A percentile compares a stretch with the other conserved stretches of the same genome.
These are phyloP conservation scores for Aureobasidium musti DNA, from an alignment of 2,329 filamentous ascomycete genomes.

Conservation along the genomic window DNA sequence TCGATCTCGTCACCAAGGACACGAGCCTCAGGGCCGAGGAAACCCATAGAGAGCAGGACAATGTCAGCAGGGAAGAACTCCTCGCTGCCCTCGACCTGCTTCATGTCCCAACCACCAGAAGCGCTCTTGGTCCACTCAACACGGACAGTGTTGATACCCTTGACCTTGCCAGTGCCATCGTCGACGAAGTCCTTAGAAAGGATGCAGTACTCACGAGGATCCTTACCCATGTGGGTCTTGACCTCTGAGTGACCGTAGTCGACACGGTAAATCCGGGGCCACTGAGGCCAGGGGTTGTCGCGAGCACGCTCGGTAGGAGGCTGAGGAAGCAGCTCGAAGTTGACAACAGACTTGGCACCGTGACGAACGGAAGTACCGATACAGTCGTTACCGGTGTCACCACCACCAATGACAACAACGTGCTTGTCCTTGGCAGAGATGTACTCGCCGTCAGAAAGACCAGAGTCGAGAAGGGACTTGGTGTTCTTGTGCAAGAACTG, in stretches of 20 bases:
- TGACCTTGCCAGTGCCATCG: conserved; percentile 82
- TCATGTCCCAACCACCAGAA: conserved; percentile 96
- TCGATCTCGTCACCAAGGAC: conserved; percentile 86
- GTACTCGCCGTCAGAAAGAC: conserved; percentile 78
- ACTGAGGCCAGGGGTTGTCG: conserved; percentile 98
- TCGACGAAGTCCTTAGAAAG: conserved; percentile 98
- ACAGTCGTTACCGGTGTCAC: conserved; percentile 97
- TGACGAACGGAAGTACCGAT: conserved; percentile 96
- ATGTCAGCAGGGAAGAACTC: conserved; percentile 96
- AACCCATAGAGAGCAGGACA: conserved; percentile 94
- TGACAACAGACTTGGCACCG: conserved; percentile 91
- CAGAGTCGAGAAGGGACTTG: conserved; percentile 92
- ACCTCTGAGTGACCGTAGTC: conserved; percentile 97
- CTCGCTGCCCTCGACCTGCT: conserved; percentile 89
- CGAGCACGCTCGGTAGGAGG: conserved; percentile 85
- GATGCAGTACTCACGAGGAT: conserved; percentile 95
- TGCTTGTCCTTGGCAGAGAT: conserved; percentile 95
- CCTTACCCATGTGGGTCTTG: conserved; percentile 92
- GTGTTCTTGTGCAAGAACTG: conserved; percentile 97
- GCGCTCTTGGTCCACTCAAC: conserved; percentile 94
- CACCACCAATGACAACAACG: conserved; percentile 94
- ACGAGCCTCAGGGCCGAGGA: conserved; percentile 88
- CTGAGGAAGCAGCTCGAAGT: conserved; percentile 94
- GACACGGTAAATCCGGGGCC: conserved; percentile 97
- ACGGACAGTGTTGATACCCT: conserved; percentile 92